A percentile compares a stretch with the other conserved stretches of the same genome.
These are phyloP conservation scores for Ascobolus immersus DNA, from an alignment of 495 filamentous ascomycete genomes.

Conservation along the genomic window DNA sequence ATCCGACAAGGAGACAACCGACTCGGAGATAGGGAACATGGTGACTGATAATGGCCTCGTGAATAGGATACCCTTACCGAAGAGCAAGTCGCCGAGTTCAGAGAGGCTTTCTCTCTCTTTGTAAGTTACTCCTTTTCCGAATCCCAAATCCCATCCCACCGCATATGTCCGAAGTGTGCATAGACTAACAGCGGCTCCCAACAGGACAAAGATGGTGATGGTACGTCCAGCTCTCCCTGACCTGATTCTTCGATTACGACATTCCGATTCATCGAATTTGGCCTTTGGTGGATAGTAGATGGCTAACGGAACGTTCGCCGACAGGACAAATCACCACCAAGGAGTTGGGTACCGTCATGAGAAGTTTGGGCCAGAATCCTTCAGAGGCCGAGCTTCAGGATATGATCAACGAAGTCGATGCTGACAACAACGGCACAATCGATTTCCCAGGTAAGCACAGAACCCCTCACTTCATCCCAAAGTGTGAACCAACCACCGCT, in stretches of 20 bases:
- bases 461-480: neutral
- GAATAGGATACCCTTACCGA: constrained; percentile 86
- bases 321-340: constrained; percentile 98
- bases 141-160: neutral
- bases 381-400: constrained; percentile 97
- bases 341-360: constrained; percentile 97
- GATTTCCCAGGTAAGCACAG: constrained; percentile 90
- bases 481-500: neutral
- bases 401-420: constrained; percentile 99
- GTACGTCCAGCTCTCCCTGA: constrained; percentile 31
- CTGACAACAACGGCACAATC: constrained; percentile 98
- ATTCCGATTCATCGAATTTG: neutral
- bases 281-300: too few species aligned
- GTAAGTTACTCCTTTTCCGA: constrained; percentile 33
- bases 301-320: too few species aligned
- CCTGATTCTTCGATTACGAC: constrained; percentile 1
- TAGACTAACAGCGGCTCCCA: constrained; percentile 4
- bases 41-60: too few species aligned
- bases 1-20: too few species aligned
- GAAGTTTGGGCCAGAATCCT: constrained; percentile 97
- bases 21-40: too few species aligned
- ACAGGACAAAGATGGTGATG: constrained; percentile 99
- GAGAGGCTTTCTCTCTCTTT: constrained; percentile 98
- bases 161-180: neutral
- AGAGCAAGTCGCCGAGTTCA: constrained; percentile 99